Evolutionary conservation across 495 filamentous ascomycete genomes (phyloP), one percentile per base, ranked within the genome.

Genomic region (Aspergillus nidulans): DNA sequence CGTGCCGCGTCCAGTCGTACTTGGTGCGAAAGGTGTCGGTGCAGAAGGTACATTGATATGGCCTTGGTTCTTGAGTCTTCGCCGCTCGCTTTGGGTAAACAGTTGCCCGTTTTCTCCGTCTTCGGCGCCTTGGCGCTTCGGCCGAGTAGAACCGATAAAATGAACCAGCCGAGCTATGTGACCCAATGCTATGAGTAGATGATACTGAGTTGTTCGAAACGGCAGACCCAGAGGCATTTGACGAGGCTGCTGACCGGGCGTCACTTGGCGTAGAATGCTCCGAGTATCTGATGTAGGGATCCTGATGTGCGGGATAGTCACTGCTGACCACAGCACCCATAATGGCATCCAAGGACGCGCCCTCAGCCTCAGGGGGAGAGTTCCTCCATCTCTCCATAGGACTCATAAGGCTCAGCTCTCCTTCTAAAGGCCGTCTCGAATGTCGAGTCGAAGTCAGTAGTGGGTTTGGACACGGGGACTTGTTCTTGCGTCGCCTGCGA

Each of bases 1-100:
- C 88, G 64, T 91, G 88, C 28, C 87, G 75, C 55, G 86, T 82
- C 88, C 87, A 90, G 68, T 91, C 88, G 66, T 90, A 84, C 62
- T 91, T 91, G 13, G 82, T 85, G 54, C 83, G 81, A 72, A 90
- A 91, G 0, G 80, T 84, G 50, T 90, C 86, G 1, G 85, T 88
- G 66, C 88, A 91, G 73, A 91, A 91, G 2, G 87, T 91, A 64
- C 88, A 91, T 63, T 90, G 85, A 67, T 81, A 91, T 5, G 55
- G 57, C 18, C 62, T 26, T 24, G 58, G 43, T 24, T 36, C 28
- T 13, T n/a, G 20, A 1, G 10, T 16, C 9, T 8, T 23, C 1
- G 13, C 15, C 18, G 28, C 0, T 4, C 23, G 30, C 20, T 36
- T 24, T 0, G 16, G 15, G 24, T 3, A 20, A 2, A 21, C 16